Evolutionary conservation across 2,329 filamentous ascomycete genomes (phyloP), one percentile per base, ranked within the genome.

Genomic region (Alternaria novae-zelandiae): DNA sequence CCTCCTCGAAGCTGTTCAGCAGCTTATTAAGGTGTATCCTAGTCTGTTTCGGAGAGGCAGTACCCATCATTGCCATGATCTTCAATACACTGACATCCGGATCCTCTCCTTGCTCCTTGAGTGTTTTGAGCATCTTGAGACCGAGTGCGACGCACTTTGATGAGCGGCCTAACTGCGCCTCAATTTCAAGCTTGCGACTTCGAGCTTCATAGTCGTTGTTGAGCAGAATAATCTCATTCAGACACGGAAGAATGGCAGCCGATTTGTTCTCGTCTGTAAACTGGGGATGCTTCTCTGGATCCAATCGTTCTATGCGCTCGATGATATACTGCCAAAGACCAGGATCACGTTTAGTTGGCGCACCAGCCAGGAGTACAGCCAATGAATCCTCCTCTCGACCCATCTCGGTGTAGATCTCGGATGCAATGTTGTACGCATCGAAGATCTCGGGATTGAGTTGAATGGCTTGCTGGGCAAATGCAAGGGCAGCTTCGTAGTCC

Each of bases 401-500:
- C 73, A 85, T 83, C 12, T 83, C 82, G 10, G 85, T 76, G 55
- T 88, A 84, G 54, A 89, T 86, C 64, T 90, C 86, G 0, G 87
- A 88, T 8, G 89, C 79, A 20, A 90, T 79, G 56, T 84, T 86
- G 78, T 90, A 87, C 13, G 88, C 86, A 26, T 84, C 82, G 73
- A 87, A 89, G 67, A 90, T 86, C 73, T 90, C 88, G 0, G 88
- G 88, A 68, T 90, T 90, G 12, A 77, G 60, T 64, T 78, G 74
- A 44, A 81, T 77, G 11, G 79, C 79, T 59, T 75, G 71, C 17
- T 76, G 70, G 4, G 74, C 74, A 58, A 72, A 75, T 6, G 73
- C 68, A 25, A 78, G 71, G 13, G 78, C 78, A 3, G 84, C 82
- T 6, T 87, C 84, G 66, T 90, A 89, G 20, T 90, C 84, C 25